Conservation (phyloP, 164 flowering plant genomes). For the Protea cynaroides region DNA sequence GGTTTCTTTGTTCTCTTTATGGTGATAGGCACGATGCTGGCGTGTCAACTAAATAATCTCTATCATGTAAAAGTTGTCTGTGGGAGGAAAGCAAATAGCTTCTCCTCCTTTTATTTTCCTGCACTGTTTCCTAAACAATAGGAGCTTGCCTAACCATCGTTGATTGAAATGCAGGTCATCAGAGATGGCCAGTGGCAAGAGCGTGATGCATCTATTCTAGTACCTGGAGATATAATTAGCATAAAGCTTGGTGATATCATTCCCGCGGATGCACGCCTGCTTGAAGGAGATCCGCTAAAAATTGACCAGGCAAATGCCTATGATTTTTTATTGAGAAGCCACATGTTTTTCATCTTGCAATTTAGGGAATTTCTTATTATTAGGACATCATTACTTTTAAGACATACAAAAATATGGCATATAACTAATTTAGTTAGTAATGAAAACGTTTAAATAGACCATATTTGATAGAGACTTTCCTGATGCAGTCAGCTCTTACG, state of each 20-base stretch:
- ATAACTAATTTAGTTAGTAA: background rate
- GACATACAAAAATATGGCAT: background rate
- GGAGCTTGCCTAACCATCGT: background rate
- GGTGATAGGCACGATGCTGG: too few species aligned
- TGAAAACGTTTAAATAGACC: background rate
- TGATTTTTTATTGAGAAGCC: conserved; percentile 1
- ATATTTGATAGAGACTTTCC: conserved; percentile 1
- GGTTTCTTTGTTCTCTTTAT: too few species aligned
- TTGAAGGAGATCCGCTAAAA: conserved; percentile 75
- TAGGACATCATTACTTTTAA: background rate
- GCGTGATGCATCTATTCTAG: conserved; percentile 69
- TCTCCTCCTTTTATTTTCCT: too few species aligned
- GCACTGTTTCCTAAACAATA: too few species aligned
- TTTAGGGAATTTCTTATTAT: background rate
- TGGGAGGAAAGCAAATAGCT: too few species aligned
- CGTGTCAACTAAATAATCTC: too few species aligned
- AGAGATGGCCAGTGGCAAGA: conserved; percentile 85
- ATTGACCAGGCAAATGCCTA: conserved; percentile 64
- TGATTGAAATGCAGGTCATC: conserved; percentile 44
- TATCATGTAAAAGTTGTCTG: too few species aligned
- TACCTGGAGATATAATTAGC: conserved; percentile 85
- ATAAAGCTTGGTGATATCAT: conserved; percentile 84
- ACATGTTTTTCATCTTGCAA: background rate
- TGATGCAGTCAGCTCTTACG: conserved; percentile 75
- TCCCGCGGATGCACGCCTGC: conserved; percentile 87